phyloP scores from a whole-genome alignment of 768 basidiomycete genomes.

The Gloeostereum incarnatum region DNA sequence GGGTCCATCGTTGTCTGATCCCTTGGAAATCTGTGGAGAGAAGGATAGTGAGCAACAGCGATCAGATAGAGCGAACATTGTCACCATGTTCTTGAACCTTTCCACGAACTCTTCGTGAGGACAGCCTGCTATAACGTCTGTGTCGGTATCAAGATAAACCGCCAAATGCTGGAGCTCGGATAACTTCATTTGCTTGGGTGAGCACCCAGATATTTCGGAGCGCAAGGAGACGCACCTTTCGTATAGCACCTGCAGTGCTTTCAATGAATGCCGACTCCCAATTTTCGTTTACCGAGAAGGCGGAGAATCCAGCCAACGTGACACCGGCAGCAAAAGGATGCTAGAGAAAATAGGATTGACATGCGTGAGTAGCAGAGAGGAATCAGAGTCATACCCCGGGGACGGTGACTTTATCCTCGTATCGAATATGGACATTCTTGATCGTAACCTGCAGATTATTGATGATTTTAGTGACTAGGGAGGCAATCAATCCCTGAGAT shows the following conservation, averaged over 20 bases:
- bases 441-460: slow-evolving; percentile 96
- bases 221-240: slow-evolving; percentile 76
- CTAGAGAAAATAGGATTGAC: slow-evolving; percentile 24
- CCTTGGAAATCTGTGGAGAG: slow-evolving; percentile 29
- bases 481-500: slow-evolving; percentile 78
- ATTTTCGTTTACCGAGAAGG: slow-evolving; percentile 77
- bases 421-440: slow-evolving; percentile 92
- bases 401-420: slow-evolving; percentile 91
- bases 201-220: neutral
- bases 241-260: slow-evolving; percentile 76
- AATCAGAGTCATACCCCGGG: slow-evolving; percentile 61
- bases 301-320: slow-evolving; percentile 81
- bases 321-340: slow-evolving; percentile 92
- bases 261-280: slow-evolving; percentile 94
- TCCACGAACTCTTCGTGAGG: slow-evolving; percentile 55
- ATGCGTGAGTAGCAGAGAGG: neutral
- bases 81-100: slow-evolving; percentile 69
- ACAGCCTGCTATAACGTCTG: slow-evolving; percentile 65
- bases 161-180: slow-evolving; percentile 82
- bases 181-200: slow-evolving; percentile 37
- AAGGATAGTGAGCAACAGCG: neutral
- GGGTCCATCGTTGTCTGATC: slow-evolving; percentile 36
- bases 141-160: slow-evolving; percentile 93
- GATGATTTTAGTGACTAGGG: slow-evolving; percentile 80
- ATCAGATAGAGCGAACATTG: slow-evolving; percentile 4